Evolutionary conservation across 140 eudicot species (phyloP).

Genomic region (Senecio squalidus): DNA sequence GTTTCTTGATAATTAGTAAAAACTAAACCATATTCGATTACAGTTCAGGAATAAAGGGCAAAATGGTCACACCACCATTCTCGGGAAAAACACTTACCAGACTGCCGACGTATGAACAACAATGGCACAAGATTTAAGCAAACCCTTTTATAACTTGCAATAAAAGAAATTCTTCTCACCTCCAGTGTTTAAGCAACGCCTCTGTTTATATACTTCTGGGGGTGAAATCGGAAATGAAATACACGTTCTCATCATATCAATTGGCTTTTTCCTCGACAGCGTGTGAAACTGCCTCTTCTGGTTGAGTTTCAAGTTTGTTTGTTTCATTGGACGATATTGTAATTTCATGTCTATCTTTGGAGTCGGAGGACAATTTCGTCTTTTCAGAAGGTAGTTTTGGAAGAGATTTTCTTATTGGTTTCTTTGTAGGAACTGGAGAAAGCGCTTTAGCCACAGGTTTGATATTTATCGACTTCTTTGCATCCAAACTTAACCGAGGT

Average conservation of each 20-base stretch:
- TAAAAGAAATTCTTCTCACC: slow-evolving; percentile 27
- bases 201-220: slow-evolving; percentile 21
- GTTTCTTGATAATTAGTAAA: slow-evolving; percentile 31
- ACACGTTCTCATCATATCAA: slow-evolving; percentile 20
- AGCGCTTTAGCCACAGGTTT: slow-evolving; percentile 37
- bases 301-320: slow-evolving; percentile 17
- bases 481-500: slow-evolving; percentile 72
- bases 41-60: slow-evolving; percentile 38
- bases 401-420: slow-evolving; percentile 78
- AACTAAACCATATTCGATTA: slow-evolving; percentile 29
- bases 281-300: slow-evolving; percentile 19
- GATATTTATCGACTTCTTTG: slow-evolving; percentile 35
- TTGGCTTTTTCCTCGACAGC: slow-evolving; percentile 27
- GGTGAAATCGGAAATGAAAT: slow-evolving; percentile 20
- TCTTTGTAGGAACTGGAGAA: slow-evolving; percentile 39
- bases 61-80: slow-evolving; percentile 42
- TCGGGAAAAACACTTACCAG: slow-evolving; percentile 35
- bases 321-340: slow-evolving; percentile 26
- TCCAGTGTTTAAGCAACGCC: slow-evolving; percentile 20
- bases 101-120: slow-evolving; percentile 42
- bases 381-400: slow-evolving; percentile 83
- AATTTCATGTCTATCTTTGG: slow-evolving; percentile 26
- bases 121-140: slow-evolving; percentile 19
- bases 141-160: slow-evolving; percentile 18
- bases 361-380: slow-evolving; percentile 37